These are phyloP conservation scores for Chrysoporthe cubensis DNA, from an alignment of 2,329 filamentous ascomycete genomes.

Conservation along the genomic window DNA sequence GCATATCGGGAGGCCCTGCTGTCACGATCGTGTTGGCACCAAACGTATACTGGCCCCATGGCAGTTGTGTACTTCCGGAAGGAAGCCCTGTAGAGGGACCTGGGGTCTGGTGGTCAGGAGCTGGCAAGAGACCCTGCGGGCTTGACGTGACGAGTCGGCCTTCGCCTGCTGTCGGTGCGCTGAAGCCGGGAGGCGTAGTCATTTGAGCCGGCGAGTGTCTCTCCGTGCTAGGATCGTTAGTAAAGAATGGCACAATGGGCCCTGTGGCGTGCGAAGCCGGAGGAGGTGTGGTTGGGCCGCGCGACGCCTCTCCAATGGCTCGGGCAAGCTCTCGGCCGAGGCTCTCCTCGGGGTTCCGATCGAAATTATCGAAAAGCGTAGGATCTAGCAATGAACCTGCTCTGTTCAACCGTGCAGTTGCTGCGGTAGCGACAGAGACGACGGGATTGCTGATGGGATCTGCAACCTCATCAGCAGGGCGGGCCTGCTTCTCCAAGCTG, in stretches of 20 bases:
- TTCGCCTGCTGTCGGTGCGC: slow-evolving; percentile 26
- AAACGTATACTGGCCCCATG: slow-evolving; percentile 60
- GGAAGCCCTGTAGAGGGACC: not conserved
- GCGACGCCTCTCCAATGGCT: slow-evolving; percentile 23
- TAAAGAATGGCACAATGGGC: slow-evolving; percentile 9
- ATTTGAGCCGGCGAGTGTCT: not conserved
- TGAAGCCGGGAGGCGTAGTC: slow-evolving; percentile 31
- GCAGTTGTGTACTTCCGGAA: slow-evolving; percentile 39
- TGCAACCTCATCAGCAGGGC: slow-evolving; percentile 46
- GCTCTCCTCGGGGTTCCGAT: slow-evolving; percentile 26
- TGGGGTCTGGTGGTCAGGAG: not conserved
- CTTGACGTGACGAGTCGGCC: not conserved
- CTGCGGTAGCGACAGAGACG: slow-evolving; percentile 60
- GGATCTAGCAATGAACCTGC: slow-evolving; percentile 54
- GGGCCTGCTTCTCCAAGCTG: slow-evolving; percentile 55
- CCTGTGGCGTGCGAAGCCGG: slow-evolving; percentile 19
- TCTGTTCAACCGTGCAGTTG: slow-evolving; percentile 58
- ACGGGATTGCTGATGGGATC: slow-evolving; percentile 49
- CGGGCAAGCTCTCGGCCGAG: slow-evolving; percentile 23
- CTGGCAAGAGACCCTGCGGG: not conserved
- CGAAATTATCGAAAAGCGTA: slow-evolving; percentile 40
- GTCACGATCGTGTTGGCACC: slow-evolving; percentile 39
- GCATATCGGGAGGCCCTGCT: slow-evolving; percentile 5
- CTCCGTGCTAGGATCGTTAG: slow-evolving; percentile 11
- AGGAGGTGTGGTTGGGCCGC: slow-evolving; percentile 26